Conservation (phyloP, 371 early-diverging fungal species). For the Zychaea mexicana region DNA sequence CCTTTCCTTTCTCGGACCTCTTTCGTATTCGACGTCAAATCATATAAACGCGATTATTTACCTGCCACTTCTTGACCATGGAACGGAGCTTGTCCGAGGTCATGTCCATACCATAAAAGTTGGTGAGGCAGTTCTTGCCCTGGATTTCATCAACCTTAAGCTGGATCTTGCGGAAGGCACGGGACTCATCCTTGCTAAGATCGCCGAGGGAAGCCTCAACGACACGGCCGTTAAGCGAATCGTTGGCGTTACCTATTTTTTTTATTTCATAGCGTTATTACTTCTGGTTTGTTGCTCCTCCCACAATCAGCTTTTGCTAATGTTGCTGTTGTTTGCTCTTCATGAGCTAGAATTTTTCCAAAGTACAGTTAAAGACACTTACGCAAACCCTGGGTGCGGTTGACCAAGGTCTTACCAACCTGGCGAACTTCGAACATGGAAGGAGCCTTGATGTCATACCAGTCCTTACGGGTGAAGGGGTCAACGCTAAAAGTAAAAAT, state of each 20-base stretch:
- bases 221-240: slow-evolving; percentile 96
- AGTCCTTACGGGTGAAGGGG: slow-evolving; percentile 99
- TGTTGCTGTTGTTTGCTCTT: too few relatives aligned
- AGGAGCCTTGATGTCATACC: slow-evolving; percentile 99
- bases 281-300: too few relatives aligned
- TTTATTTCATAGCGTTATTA: background rate
- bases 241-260: slow-evolving; percentile 88
- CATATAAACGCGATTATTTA: slow-evolving; percentile 3
- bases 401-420: slow-evolving; percentile 99
- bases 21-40: background rate
- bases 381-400: slow-evolving; percentile 99
- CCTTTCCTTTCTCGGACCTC: background rate
- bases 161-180: slow-evolving; percentile 98
- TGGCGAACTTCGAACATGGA: slow-evolving; percentile 93
- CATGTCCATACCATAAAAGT: slow-evolving; percentile 99
- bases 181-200: slow-evolving; percentile 95
- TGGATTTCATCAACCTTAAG: slow-evolving; percentile 98
- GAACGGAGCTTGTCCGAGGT: slow-evolving; percentile 99
- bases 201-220: slow-evolving; percentile 99
- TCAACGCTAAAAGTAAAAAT: slow-evolving; percentile 66
- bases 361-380: slow-evolving; percentile 28
- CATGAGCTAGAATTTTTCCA: background rate
- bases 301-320: too few relatives aligned
- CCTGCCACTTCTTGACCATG: slow-evolving; percentile 99
- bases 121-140: slow-evolving; percentile 99